phyloP scores from a whole-genome alignment of 768 basidiomycete species.

The Heimioporus sp. region DNA sequence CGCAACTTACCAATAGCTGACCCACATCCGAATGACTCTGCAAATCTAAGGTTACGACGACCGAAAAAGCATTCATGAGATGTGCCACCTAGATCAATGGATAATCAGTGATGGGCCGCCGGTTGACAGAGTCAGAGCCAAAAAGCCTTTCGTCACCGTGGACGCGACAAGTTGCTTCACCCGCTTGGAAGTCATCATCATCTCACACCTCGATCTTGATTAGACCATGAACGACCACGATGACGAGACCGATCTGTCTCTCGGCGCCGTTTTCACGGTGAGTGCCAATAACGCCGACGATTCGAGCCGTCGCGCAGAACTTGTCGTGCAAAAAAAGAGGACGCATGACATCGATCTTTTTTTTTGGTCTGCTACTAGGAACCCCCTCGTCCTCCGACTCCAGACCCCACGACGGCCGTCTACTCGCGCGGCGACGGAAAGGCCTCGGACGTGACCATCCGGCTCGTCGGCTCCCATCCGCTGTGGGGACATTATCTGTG shows the following conservation, averaged over 20 bases:
- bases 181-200: too few relatives aligned
- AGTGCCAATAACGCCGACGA: too few relatives aligned
- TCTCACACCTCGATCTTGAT: conserved; percentile 24
- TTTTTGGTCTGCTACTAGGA: conserved; percentile 48
- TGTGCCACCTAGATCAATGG: too few relatives aligned
- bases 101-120: too few relatives aligned
- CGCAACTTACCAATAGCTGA: too few relatives aligned
- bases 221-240: conserved; percentile 9
- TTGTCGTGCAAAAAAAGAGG: background rate
- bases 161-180: too few relatives aligned
- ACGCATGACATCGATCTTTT: background rate
- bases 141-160: too few relatives aligned
- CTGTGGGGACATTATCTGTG: conserved; percentile 83
- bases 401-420: conserved; percentile 52
- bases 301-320: conserved; percentile 11
- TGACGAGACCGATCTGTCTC: conserved; percentile 32
- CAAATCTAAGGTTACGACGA: too few relatives aligned
- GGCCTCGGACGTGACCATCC: conserved; percentile 49
- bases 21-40: too few relatives aligned
- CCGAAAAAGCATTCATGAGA: too few relatives aligned
- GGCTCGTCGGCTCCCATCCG: conserved; percentile 76
- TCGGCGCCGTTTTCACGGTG: conserved; percentile 53
- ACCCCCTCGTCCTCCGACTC: conserved; percentile 64
- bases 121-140: too few relatives aligned
- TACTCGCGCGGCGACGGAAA: conserved; percentile 40